phyloP scores from a whole-genome alignment of 352 stramenopile genomes.

The Phytopythium cucurbitacearum region DNA sequence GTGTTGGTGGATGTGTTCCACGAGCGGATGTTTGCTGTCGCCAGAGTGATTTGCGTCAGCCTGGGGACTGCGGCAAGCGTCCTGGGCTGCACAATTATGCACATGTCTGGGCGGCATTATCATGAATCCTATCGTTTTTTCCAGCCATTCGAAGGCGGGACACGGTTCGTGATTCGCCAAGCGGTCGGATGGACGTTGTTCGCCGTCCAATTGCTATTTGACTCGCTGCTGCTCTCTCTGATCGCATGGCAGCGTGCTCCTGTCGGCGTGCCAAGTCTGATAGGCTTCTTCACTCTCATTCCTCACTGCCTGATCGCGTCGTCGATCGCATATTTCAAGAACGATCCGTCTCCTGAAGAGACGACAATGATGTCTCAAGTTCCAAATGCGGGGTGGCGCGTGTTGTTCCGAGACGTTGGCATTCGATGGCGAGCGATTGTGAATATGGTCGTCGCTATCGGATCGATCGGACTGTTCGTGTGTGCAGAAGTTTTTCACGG shows the following conservation, averaged over 20 bases:
- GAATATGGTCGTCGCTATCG: constrained; percentile 22
- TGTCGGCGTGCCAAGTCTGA: constrained; percentile 20
- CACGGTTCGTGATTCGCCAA: constrained; percentile 41
- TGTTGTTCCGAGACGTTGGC: constrained; percentile 13
- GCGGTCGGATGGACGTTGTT: constrained; percentile 52
- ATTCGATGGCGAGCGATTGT: constrained; percentile 25
- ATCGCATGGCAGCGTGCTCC: constrained; percentile 15
- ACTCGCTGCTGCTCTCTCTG: constrained; percentile 32
- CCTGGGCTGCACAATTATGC: constrained; percentile 23
- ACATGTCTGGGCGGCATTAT: constrained; percentile 24
- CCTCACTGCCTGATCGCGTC: constrained; percentile 31
- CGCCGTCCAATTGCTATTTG: constrained; percentile 43
- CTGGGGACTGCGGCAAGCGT: constrained; percentile 24
- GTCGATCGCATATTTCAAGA: constrained; percentile 30
- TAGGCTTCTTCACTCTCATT: constrained; percentile 28
- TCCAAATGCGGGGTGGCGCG: constrained; percentile 7
- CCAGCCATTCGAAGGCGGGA: constrained; percentile 49
- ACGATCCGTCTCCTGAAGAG: not conserved
- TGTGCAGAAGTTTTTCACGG: constrained; percentile 24
- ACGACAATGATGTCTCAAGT: not conserved
- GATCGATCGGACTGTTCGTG: constrained; percentile 26
- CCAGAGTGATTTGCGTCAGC: constrained; percentile 11
- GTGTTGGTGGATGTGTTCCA: constrained; percentile 33
- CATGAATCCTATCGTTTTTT: constrained; percentile 25
- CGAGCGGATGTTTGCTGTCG: constrained; percentile 10